phyloP scores from a whole-genome alignment of 805 yeast genomes.

The Maudiozyma turicensis region DNA sequence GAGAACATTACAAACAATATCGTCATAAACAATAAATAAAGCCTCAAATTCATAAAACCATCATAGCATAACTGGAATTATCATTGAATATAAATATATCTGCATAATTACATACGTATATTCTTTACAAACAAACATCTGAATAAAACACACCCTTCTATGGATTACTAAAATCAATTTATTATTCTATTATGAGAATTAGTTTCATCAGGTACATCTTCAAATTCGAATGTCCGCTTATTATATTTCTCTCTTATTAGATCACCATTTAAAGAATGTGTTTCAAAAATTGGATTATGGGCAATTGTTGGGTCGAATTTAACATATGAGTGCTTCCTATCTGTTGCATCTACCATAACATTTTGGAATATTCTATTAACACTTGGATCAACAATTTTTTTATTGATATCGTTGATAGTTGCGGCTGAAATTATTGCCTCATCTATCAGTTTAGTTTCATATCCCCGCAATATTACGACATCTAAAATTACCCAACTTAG shows the following conservation, averaged over 20 bases:
- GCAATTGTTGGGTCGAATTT: conserved; percentile 27
- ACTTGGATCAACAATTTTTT: conserved; percentile 53
- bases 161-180: background rate
- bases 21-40: background rate
- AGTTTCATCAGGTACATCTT: conserved; percentile 5
- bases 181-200: conserved; percentile 1
- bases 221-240: conserved; percentile 21
- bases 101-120: too few species aligned
- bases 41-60: background rate
- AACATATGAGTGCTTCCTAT: conserved; percentile 16
- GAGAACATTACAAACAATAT: conserved; percentile 38
- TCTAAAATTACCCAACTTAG: conserved; percentile 33
- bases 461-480: conserved; percentile 34
- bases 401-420: conserved; percentile 51
- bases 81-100: background rate
- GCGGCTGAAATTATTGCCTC: conserved; percentile 52
- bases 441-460: conserved; percentile 42
- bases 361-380: conserved; percentile 44
- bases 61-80: background rate
- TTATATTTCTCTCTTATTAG: conserved; percentile 26
- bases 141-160: too few species aligned
- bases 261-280: conserved; percentile 37
- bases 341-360: conserved; percentile 52
- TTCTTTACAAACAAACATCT: too few species aligned
- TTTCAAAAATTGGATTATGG: conserved; percentile 33